Evolutionary conservation across 768 basidiomycete species (phyloP), one percentile per base, ranked within the genome.

Genomic region (Plicaturopsis crispa): DNA sequence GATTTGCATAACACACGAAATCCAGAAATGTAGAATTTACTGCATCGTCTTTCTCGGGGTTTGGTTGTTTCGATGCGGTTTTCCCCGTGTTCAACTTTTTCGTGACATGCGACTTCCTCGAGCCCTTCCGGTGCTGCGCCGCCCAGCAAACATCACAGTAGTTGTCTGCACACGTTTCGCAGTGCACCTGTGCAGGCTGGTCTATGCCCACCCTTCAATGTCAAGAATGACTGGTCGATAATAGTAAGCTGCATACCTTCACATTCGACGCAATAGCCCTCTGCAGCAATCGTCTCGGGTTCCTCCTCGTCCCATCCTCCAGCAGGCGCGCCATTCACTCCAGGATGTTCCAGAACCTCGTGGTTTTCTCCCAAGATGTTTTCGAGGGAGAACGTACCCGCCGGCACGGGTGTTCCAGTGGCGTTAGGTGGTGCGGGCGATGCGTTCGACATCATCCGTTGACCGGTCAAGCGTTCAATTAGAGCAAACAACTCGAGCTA

Each of bases 101-200:
- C 11, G 66, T 62, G 5, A 58, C 52, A 54, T 90, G 88, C 24
- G 55, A 57, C 56, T 80, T 87, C 35, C 88, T 70, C 2, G 78
- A 69, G 6, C 88, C 88, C 49, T 90, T 91, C 33, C 87, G 66
- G 56, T 91, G 88, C 52, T 85, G 85, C 1, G 87, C 74, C 7
- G 82, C 73, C 55, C 83, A 91, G 66, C 88, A 91, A 17, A 91
- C 88, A 52, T 88, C 82, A 43, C 88, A 90, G 51, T 78, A 90
- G 14, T 67, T 57, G 52, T 90, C 88, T 3, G 52, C 61, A 54
- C 88, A 91, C 8, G 72, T 69, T 51, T 81, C 76, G 51, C 88
- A 91, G 36, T 65, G 57, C 16, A 90, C 50, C 51, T 85, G 74
- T 4, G 85, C 84, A 39, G 88, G 86, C 55, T 91, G 88, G 63